Conservation (phyloP, 2,329 filamentous ascomycete genomes). For the Ramichloridium luteum region DNA sequence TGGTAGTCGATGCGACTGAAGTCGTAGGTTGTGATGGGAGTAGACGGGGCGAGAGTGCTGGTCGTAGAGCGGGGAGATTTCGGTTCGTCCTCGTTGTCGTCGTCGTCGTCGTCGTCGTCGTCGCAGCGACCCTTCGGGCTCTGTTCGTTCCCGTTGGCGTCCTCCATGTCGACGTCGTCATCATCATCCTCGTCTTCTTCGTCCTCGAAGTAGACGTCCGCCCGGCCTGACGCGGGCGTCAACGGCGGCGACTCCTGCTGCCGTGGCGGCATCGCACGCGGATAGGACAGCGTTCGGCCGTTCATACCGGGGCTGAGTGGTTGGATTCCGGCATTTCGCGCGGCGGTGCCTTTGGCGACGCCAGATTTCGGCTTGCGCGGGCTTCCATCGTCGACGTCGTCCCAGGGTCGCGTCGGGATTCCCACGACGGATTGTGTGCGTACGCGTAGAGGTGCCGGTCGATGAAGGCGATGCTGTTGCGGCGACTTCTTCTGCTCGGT, state of each 20-base stretch:
- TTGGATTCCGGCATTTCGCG: too few relatives aligned
- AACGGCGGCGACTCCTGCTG: background rate
- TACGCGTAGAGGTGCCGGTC: background rate
- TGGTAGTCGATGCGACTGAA: constrained; percentile 23
- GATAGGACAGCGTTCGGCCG: background rate
- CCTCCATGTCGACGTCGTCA: too few relatives aligned
- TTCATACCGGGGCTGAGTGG: constrained; percentile 1
- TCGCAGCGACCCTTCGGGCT: constrained; percentile 30
- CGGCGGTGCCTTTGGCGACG: too few relatives aligned
- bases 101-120: constrained; percentile 53
- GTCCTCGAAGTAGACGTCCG: too few relatives aligned
- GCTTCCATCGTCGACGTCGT: background rate
- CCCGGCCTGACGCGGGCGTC: background rate
- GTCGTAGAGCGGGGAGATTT: too few relatives aligned
- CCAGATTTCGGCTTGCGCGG: too few relatives aligned
- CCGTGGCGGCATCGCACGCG: too few relatives aligned
- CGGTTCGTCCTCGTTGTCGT: constrained; percentile 37
- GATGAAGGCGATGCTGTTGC: too few relatives aligned
- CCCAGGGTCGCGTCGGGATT: background rate
- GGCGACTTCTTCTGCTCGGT: too few relatives aligned
- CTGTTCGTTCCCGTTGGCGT: too few relatives aligned
- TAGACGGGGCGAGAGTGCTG: too few relatives aligned
- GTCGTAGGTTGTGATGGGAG: constrained; percentile 12
- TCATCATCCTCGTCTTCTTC: too few relatives aligned
- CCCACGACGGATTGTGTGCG: background rate